A percentile compares a stretch with the other conserved stretches of the same genome.
Conservation (phyloP, 2,329 filamentous ascomycete species). For the Colletotrichum chrysophilum region DNA sequence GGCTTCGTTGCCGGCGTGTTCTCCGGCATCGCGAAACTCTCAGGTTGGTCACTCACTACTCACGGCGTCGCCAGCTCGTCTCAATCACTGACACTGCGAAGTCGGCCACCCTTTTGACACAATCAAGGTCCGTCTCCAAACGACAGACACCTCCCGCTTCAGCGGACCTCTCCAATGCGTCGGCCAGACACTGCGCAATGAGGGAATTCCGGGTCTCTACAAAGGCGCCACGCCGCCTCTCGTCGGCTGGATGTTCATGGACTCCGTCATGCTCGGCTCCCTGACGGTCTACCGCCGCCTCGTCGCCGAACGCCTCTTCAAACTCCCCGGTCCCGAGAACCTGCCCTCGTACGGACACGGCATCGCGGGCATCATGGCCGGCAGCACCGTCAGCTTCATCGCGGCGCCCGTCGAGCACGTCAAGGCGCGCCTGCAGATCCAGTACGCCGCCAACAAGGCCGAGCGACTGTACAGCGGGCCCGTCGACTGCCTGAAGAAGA, state of each 20-base stretch:
- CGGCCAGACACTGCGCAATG: slow-evolving; percentile 81
- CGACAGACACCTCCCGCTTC: slow-evolving; percentile 79
- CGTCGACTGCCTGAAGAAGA: slow-evolving; percentile 79
- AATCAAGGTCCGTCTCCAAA: slow-evolving; percentile 94
- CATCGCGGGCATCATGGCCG: slow-evolving; percentile 85
- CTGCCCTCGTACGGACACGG: slow-evolving; percentile 84
- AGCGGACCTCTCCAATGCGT: slow-evolving; percentile 86
- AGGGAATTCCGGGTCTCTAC: slow-evolving; percentile 86
- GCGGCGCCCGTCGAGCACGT: slow-evolving; percentile 94
- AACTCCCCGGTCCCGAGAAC: slow-evolving; percentile 35
- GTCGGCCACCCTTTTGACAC: slow-evolving; percentile 88
- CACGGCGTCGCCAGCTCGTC: background rate
- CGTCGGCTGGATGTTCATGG: slow-evolving; percentile 98
- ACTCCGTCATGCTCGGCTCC: slow-evolving; percentile 87
- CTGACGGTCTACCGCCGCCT: slow-evolving; percentile 88
- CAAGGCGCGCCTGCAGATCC: slow-evolving; percentile 92
- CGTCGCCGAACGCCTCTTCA: slow-evolving; percentile 81
- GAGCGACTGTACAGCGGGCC: slow-evolving; percentile 85
- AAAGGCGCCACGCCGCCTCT: slow-evolving; percentile 93
- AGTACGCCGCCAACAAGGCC: slow-evolving; percentile 82
- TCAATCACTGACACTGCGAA: slow-evolving; percentile 27
- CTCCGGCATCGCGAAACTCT: slow-evolving; percentile 88
- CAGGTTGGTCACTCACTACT: slow-evolving; percentile 47
- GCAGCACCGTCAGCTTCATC: slow-evolving; percentile 88
- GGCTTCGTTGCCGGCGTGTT: slow-evolving; percentile 99